phyloP scores from a whole-genome alignment of 2,329 filamentous ascomycete species.

The Colletotrichum sublineola region DNA sequence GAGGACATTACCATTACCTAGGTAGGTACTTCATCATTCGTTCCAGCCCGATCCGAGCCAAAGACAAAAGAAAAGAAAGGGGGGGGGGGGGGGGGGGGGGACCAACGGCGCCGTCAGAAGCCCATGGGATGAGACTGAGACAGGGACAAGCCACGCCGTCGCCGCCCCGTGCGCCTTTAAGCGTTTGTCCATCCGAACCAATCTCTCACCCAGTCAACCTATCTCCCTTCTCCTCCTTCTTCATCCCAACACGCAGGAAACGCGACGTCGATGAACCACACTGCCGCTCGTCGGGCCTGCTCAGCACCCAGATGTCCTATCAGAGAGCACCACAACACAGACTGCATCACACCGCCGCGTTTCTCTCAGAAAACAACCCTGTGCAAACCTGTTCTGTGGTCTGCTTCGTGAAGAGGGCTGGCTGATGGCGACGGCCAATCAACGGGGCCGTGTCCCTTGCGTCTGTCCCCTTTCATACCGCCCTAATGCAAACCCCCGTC shows the following conservation, averaged over 20 bases:
- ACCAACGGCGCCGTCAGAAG: slow-evolving; percentile 18
- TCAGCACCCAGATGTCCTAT: neutral
- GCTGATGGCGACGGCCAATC: slow-evolving; percentile 30
- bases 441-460: slow-evolving; percentile 32
- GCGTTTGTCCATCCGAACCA: slow-evolving; percentile 5
- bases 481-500: slow-evolving; percentile 30
- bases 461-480: slow-evolving; percentile 30
- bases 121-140: neutral
- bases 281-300: too few species aligned
- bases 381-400: neutral
- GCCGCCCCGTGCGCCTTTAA: slow-evolving; percentile 25
- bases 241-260: neutral
- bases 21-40: slow-evolving; percentile 22
- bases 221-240: neutral
- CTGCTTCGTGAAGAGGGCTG: neutral
- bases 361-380: neutral
- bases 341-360: too few species aligned
- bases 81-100: too few species aligned
- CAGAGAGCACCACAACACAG: neutral
- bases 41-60: slow-evolving; percentile 7
- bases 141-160: slow-evolving; percentile 33
- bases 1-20: slow-evolving; percentile 1
- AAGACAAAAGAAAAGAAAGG: too few species aligned
- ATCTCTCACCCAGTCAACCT: neutral
- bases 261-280: neutral